phyloP scores from a whole-genome alignment of 148 eudicot species.

The Rheum nobile region DNA sequence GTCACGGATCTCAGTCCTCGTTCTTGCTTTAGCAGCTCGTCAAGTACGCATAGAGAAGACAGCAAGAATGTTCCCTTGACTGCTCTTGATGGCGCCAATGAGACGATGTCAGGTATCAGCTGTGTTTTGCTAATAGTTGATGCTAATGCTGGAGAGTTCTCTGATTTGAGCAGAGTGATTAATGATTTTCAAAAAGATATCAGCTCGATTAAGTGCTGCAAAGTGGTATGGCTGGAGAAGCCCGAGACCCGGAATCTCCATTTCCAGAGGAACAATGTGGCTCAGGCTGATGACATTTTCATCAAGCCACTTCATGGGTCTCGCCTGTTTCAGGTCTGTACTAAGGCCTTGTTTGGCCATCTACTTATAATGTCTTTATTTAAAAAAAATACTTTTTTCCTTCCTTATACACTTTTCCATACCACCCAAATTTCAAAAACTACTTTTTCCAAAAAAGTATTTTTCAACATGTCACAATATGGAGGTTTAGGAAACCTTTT shows the following conservation, averaged over 20 bases:
- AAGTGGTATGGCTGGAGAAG: constrained; percentile 68
- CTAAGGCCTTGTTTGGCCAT: background rate
- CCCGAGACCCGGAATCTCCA: constrained; percentile 26
- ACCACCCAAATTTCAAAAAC: too few relatives aligned
- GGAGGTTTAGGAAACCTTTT: background rate
- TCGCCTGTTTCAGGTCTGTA: constrained; percentile 23
- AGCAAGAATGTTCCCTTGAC: constrained; percentile 10
- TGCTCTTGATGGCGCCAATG: background rate
- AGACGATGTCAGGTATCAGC: constrained; percentile 12
- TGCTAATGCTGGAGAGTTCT: constrained; percentile 43
- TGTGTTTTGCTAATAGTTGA: constrained; percentile 43
- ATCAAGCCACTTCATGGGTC: constrained; percentile 70
- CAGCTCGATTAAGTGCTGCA: constrained; percentile 12
- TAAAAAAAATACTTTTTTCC: too few relatives aligned
- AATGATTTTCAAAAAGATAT: constrained; percentile 54
- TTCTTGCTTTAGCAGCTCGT: background rate
- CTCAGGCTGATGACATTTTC: constrained; percentile 30
- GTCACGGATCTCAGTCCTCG: background rate
- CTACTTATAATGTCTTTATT: too few relatives aligned
- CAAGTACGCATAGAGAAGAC: constrained; percentile 1
- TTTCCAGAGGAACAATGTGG: constrained; percentile 28
- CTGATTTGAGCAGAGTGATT: constrained; percentile 34
- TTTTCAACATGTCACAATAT: background rate
- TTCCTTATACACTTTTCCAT: too few relatives aligned
- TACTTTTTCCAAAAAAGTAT: too few relatives aligned